A percentile compares a stretch with the other conserved stretches of the same genome.
phyloP scores from a whole-genome alignment of 371 early-diverging fungal species.

The Mucor irregularis region DNA sequence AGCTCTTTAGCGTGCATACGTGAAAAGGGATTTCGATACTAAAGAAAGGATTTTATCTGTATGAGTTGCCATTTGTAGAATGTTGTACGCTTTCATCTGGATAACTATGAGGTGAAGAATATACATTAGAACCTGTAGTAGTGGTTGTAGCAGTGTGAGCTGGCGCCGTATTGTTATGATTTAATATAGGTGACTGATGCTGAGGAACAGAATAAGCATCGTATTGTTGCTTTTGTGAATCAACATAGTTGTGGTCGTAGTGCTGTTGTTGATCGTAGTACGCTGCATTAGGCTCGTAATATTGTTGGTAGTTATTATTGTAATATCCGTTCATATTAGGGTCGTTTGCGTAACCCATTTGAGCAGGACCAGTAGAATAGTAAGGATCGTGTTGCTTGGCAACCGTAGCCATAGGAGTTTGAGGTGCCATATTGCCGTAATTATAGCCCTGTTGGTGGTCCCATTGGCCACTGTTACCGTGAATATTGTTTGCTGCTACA shows the following conservation, averaged over 20 bases:
- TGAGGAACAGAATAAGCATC: constrained; percentile 11
- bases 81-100: not conserved
- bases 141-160: not conserved
- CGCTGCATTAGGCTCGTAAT: constrained; percentile 14
- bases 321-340: not conserved
- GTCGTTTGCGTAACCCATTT: constrained; percentile 10
- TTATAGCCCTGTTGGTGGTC: constrained; percentile 3
- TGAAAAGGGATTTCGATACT: constrained; percentile 1
- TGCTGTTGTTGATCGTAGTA: constrained; percentile 7
- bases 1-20: not conserved
- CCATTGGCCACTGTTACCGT: not conserved
- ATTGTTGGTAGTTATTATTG: constrained; percentile 6
- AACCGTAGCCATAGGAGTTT: constrained; percentile 10
- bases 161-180: not conserved
- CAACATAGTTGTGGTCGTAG: constrained; percentile 8
- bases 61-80: not conserved
- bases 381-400: constrained; percentile 18
- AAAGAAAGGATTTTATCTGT: constrained; percentile 8
- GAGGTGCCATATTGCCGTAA: constrained; percentile 10
- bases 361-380: constrained; percentile 11
- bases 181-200: not conserved
- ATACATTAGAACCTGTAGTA: constrained; percentile 8
- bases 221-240: constrained; percentile 6
- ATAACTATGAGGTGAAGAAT: constrained; percentile 19
- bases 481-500: constrained; percentile 14